Conservation (phyloP, 768 basidiomycete species). For the Tephrocybe sp. region DNA sequence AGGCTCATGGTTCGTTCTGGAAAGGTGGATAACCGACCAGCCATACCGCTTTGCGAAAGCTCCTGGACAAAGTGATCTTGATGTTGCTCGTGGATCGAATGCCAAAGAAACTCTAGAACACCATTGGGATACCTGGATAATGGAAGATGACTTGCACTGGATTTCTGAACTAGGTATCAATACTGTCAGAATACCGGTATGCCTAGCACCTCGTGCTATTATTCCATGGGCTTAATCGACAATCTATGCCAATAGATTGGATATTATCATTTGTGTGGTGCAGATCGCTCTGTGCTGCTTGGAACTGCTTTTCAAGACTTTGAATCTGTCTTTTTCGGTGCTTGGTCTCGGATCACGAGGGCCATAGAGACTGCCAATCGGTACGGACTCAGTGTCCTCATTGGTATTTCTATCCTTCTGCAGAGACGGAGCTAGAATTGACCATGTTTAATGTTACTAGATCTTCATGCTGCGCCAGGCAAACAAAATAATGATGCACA, state of each 20-base stretch:
- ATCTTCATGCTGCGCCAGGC: constrained; percentile 73
- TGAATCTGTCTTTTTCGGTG: constrained; percentile 51
- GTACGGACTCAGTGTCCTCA: constrained; percentile 67
- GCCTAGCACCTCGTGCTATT: no score
- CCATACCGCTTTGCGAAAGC: constrained; percentile 53
- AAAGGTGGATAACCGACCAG: constrained; percentile 66
- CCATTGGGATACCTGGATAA: constrained; percentile 78
- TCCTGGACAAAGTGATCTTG: constrained; percentile 66
- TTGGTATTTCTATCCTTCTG: constrained; percentile 38
- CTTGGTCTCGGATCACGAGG: constrained; percentile 60
- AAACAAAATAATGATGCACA: constrained; percentile 73
- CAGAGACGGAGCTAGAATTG: background rate
- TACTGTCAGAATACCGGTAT: constrained; percentile 54
- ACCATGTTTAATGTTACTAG: constrained; percentile 25
- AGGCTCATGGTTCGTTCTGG: constrained; percentile 81
- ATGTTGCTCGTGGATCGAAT: constrained; percentile 61
- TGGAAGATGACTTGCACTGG: constrained; percentile 62
- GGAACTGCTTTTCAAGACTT: constrained; percentile 65
- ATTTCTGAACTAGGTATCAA: constrained; percentile 57
- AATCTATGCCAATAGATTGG: no score
- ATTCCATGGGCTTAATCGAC: no score
- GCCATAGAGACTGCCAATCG: constrained; percentile 57
- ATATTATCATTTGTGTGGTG: constrained; percentile 66
- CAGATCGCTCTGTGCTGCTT: constrained; percentile 52
- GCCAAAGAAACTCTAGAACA: constrained; percentile 46